phyloP scores from a whole-genome alignment of 108 stramenopile species.

The Conticribra weissflogii region DNA sequence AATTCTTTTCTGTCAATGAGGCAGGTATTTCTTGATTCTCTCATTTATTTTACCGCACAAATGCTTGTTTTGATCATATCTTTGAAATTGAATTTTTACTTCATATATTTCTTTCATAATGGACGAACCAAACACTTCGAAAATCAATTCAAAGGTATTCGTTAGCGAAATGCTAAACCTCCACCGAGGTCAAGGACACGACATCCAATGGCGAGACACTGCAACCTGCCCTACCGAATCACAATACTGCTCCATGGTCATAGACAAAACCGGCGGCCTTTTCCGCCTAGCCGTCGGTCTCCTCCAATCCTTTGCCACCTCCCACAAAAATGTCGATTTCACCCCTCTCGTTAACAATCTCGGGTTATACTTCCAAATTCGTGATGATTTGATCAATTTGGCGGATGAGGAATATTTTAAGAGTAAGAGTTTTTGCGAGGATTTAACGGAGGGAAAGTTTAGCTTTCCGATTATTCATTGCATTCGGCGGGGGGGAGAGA shows the following conservation, averaged over 20 bases:
- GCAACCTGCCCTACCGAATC: slow-evolving; percentile 69
- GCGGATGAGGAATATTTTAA: slow-evolving; percentile 93
- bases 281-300: slow-evolving; percentile 96
- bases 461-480: slow-evolving; percentile 92
- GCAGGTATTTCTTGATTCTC: no score
- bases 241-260: slow-evolving; percentile 37
- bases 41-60: no score
- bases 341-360: slow-evolving; percentile 85
- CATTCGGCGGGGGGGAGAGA: slow-evolving; percentile 25
- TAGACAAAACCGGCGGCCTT: slow-evolving; percentile 95
- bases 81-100: no score
- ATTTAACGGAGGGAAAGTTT: slow-evolving; percentile 97
- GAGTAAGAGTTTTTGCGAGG: slow-evolving; percentile 96
- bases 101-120: no score
- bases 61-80: no score
- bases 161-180: slow-evolving; percentile 91
- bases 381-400: slow-evolving; percentile 95
- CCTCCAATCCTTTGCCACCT: slow-evolving; percentile 88
- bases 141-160: slow-evolving; percentile 59
- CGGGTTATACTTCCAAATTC: slow-evolving; percentile 95
- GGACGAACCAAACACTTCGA: no score
- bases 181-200: slow-evolving; percentile 94
- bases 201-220: slow-evolving; percentile 90
- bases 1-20: no score
- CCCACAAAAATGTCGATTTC: slow-evolving; percentile 55